Base-by-base conservation (phyloP, 345 rosid species). In the Noccaea caerulescens region DNA sequence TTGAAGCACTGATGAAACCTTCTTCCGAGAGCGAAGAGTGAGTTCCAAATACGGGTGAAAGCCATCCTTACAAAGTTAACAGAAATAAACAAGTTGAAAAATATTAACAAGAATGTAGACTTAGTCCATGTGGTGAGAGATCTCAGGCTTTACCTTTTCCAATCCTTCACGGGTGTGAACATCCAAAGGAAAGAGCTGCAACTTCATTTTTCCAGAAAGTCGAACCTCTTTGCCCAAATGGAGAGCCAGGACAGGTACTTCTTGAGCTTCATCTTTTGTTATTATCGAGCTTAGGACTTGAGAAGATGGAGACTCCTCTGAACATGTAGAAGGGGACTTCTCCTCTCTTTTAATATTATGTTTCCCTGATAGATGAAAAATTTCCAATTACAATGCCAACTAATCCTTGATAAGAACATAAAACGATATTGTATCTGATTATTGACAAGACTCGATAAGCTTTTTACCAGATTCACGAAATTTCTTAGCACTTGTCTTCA, bases 11-110 rank as follows among this genome's bases (percentile, higher is more conserved):
- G 97, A 91, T 62, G 88, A 84, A 57, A 91, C 73, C 77, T 81
- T 88, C 78, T 88, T 91, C 58, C 86, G 59, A 52, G 84, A 72
- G 70, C 84, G 88, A 70, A 91, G 77, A 71, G 88, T 86, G 69
- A 94, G 96, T 72, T 94, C 99, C 82, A 94, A 72, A 79, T 86
- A 89, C 36, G 99, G 99, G 81, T 94, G 78, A 75, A 84, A 85
- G 11, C 99, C 95, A 49, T 86, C 94, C 99, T 87, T 10, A 50
- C 18, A 41, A 23, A n/a, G 45, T 23, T 58, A 66, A 64, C 32
- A 58, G 13, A 54, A 39, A 27, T 1, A 32, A 54, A 50, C 13
- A 27, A 68, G 23, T 7, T 58, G n/a, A 0, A 23, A 34, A 44
- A 34, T 59, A 12, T n/a, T 63, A 20, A 39, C 27, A 37, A 57